Evolutionary conservation across 2,329 filamentous ascomycete genomes (phyloP).

Genomic region (Fusarium subglutinans): DNA sequence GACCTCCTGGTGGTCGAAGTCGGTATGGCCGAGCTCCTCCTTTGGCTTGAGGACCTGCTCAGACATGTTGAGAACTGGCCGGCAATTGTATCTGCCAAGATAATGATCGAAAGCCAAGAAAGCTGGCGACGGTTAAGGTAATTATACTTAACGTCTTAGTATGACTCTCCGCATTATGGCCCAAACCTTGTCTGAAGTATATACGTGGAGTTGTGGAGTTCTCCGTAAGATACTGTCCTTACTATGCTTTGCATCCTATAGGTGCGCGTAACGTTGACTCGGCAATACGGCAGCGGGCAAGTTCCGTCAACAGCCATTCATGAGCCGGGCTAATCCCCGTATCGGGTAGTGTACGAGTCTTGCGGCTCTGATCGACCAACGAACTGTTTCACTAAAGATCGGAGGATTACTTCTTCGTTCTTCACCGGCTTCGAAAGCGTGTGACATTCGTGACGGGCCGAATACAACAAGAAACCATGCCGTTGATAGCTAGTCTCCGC

Average conservation of each 20-base stretch:
- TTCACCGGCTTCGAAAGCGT: background rate
- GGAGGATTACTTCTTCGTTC: background rate
- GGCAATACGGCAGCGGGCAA: slow-evolving; percentile 3
- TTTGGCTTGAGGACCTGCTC: slow-evolving; percentile 7
- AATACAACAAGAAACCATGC: background rate
- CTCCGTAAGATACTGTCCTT: background rate
- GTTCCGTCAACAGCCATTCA: background rate
- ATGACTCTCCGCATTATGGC: background rate
- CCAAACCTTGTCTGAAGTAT: background rate
- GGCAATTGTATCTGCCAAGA: background rate
- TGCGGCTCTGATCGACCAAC: background rate
- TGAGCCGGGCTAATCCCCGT: background rate
- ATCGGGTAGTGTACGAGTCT: background rate
- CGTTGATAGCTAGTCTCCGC: background rate
- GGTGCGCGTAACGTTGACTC: slow-evolving; percentile 3
- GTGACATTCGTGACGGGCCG: slow-evolving; percentile 2
- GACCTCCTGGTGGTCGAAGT: slow-evolving; percentile 19
- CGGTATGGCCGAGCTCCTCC: slow-evolving; percentile 6
- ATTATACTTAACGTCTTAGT: background rate
- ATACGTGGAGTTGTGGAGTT: background rate
- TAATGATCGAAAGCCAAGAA: background rate
- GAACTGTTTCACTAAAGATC: background rate
- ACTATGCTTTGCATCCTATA: background rate
- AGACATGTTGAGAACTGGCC: background rate
- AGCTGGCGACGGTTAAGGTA: background rate